Base-by-base conservation (phyloP, 768 basidiomycete species). In the Naematelia encephala region DNA sequence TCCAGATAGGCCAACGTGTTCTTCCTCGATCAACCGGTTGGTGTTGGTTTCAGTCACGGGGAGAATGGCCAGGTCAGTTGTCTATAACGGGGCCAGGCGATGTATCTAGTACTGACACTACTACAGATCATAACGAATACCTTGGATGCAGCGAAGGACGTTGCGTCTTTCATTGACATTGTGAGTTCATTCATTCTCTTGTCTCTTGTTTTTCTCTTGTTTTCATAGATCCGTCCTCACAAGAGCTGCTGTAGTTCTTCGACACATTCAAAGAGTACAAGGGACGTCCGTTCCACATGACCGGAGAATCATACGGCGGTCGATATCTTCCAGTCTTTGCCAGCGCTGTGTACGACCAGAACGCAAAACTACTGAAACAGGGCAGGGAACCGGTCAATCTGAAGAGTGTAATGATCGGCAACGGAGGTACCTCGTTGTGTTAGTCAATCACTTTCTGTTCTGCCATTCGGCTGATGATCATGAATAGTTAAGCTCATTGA, bases 321-420 rank as follows among this genome's bases (percentile, higher is more conserved):
- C 51, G 62, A 4, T 72, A 72, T 51, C 53, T 72, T 12, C 70
- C 70, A 19, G 49, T 70, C 0, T 89, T 89, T 59, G 88, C 87
- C 0, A 81, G 86, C n/a, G 84, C 84, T 30, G 83, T 90, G 16
- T 83, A 85, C 57, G 88, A 89, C 74, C 82, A 85, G 66, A 89
- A 90, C 69, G 56, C 63, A 44, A 66, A 79, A 30, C 79, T 85
- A 8, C 72, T 78, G 34, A 72, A 80, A 21, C 81, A 69, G 23
- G 85, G 80, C 62, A 81, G 70, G 62, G 79, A 61, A 68, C 73
- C 79, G 4, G 76, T 89, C 60, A 88, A 88, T 69, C 78, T 89
- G 4, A 77, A 81, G 51, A 85, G 83, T 50, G 80, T 86, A 21
- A 77, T 89, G 68, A 88, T 89, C 55, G 87, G 80, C 78, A 3